A percentile compares a stretch with the other conserved stretches of the same genome.
Evolutionary conservation across 2,329 filamentous ascomycete species (phyloP).

Genomic region (Stylonectria norvegica): DNA sequence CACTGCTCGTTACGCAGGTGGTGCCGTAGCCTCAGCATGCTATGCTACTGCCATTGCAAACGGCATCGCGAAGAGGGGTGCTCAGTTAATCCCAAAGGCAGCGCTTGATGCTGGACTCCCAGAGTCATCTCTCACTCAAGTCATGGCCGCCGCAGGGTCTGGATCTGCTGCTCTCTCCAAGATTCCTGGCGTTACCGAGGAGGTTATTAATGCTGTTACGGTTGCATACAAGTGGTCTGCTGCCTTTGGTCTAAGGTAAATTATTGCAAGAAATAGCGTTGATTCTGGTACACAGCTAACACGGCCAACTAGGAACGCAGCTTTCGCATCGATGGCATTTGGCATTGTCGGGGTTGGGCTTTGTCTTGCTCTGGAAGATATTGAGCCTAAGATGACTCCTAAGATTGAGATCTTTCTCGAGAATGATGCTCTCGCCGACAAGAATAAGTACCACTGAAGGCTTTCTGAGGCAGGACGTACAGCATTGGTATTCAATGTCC

Average conservation of each 20-base stretch:
- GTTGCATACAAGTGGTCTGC: neutral
- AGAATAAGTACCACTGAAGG: neutral
- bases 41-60: neutral
- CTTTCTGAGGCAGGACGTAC: no score
- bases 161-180: neutral
- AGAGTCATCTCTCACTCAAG: neutral
- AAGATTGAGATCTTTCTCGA: neutral
- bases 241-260: neutral
- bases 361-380: neutral
- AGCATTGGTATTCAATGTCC: no score
- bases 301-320: neutral
- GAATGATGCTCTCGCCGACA: neutral
- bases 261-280: neutral
- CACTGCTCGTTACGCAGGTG: neutral
- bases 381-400: neutral
- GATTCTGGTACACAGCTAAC: no score
- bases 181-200: neutral
- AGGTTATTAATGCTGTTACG: neutral
- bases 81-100: neutral
- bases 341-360: neutral
- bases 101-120: neutral
- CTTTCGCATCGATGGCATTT: neutral
- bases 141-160: neutral
- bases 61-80: neutral
- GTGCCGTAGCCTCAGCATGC: neutral